Evolutionary conservation across 2,329 filamentous ascomycete species (phyloP), one percentile per base, ranked within the genome.

Genomic region (Waltergamsia citrina): DNA sequence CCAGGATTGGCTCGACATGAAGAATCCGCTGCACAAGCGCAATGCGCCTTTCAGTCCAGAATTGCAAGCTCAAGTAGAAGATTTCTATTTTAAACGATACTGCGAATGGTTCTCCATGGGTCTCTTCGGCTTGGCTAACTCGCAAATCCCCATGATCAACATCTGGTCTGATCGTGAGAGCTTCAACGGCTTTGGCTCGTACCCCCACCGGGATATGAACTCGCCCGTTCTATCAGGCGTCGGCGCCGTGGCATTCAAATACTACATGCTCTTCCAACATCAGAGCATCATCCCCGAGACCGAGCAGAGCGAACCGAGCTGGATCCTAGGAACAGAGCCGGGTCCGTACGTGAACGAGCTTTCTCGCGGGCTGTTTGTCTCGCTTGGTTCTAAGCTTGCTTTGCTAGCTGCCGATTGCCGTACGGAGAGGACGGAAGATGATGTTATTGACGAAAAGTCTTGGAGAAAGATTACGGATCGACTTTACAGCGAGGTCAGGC

Each of bases 251-350:
- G 90, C 90, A 0, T 96, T 92, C 72, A 98, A 98, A 56, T 98
- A 96, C 59, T 98, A 98, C 50, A 81, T 98, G 78, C 71, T 98
- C 7, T 98, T 98, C 63, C 92, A 98, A 56, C 92, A 98, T 47
- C 93, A 98, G 56, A 94, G 83, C 44, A 67, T 94, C 4, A 63
- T 76, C 1, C 74, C 80, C 29, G 92, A 98, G 60, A 86, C 80
- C 1, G 80, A 93, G 44, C 67, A 71, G 23, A 74, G 83, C 3
- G 93, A 98, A 55, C 85, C 90, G 3, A 95, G 86, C 51, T 96
- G 92, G 92, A 63, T 93, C 14, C 61, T 96, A 4, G 92, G 92
- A 6, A 64, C 72, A 17, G 67, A 71, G 22, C 84, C 81, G 4
- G 93, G 93, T 0, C 88, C 90, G 0, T 98, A 94, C 53, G 95